These are phyloP conservation scores for Amanita muscaria DNA, from an alignment of 768 basidiomycete species.

Conservation along the genomic window DNA sequence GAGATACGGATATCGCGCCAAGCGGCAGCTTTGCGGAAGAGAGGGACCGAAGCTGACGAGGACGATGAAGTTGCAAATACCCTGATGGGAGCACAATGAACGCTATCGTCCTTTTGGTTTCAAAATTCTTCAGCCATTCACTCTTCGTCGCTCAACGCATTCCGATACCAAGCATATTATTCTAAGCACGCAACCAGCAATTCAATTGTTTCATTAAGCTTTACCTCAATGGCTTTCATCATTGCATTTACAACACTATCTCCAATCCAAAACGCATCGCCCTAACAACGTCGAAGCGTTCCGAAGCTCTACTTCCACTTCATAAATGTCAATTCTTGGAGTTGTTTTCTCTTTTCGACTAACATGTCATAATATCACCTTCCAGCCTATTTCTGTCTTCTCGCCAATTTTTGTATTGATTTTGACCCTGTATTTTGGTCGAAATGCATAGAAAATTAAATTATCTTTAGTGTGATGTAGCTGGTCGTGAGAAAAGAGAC, in stretches of 20 bases:
- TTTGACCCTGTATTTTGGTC: too few relatives aligned
- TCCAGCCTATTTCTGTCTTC: too few relatives aligned
- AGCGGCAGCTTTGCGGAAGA: constrained; percentile 20
- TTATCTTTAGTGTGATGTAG: too few relatives aligned
- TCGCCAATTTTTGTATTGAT: too few relatives aligned
- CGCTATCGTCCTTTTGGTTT: not conserved
- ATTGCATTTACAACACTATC: not conserved
- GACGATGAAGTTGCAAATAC: constrained; percentile 7
- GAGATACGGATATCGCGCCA: constrained; percentile 37
- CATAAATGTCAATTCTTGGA: not conserved
- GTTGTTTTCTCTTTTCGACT: too few relatives aligned
- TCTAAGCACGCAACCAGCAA: constrained; percentile 3
- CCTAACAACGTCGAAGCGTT: constrained; percentile 4
- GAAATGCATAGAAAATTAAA: too few relatives aligned
- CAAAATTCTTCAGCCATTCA: not conserved
- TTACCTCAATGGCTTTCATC: constrained; percentile 1
- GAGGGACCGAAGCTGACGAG: constrained; percentile 11
- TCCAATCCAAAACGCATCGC: not conserved
- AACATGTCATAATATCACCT: too few relatives aligned
- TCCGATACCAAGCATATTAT: constrained; percentile 4
- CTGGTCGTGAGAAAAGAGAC: constrained; percentile 26
- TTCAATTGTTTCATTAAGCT: constrained; percentile 4
- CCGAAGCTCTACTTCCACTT: too few relatives aligned
- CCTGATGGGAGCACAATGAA: constrained; percentile 3
- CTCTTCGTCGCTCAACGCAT: not conserved